phyloP scores from a whole-genome alignment of 441 rosid genomes.

The Hypseocharis bilobata region DNA sequence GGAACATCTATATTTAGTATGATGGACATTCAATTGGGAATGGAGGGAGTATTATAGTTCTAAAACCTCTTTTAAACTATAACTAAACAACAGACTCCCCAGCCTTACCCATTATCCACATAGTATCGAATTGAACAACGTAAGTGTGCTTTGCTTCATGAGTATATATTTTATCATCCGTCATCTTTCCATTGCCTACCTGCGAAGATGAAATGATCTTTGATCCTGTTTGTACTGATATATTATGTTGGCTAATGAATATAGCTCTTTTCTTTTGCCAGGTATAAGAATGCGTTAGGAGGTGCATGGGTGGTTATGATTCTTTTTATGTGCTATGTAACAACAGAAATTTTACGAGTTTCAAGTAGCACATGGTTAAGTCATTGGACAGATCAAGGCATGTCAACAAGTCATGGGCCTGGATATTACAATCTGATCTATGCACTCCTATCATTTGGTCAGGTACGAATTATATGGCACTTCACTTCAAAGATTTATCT shows the following conservation, averaged over 20 bases:
- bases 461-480: constrained; percentile 43
- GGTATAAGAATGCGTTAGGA: constrained; percentile 94
- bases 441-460: constrained; percentile 67
- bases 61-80: neutral
- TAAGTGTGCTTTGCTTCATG: neutral
- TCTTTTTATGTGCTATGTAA: constrained; percentile 64
- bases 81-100: neutral
- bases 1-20: too few species aligned
- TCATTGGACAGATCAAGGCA: constrained; percentile 80
- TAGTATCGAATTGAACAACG: neutral
- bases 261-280: constrained; percentile 26
- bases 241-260: neutral
- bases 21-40: too few species aligned
- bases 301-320: constrained; percentile 86
- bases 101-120: neutral
- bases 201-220: neutral
- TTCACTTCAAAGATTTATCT: neutral
- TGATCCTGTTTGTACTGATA: neutral
- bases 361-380: constrained; percentile 97
- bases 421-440: constrained; percentile 65
- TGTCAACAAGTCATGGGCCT: constrained; percentile 49
- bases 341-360: constrained; percentile 74
- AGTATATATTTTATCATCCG: neutral
- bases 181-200: neutral
- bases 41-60: neutral